Conservation (phyloP, 2,329 filamentous ascomycete species). For the Colletotrichum zoysiae region DNA sequence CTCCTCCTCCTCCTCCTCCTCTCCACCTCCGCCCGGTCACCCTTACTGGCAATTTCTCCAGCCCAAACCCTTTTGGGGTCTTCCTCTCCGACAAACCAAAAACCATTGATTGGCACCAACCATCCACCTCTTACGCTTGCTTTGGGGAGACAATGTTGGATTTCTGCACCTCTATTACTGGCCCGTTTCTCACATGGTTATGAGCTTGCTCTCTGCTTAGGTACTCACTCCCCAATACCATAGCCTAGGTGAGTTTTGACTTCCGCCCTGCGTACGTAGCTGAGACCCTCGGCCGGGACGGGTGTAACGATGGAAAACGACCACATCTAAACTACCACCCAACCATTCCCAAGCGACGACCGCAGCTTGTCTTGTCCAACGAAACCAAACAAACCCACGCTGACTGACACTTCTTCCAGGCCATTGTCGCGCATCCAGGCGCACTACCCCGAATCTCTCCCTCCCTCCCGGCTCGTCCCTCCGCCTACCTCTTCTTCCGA, state of each 20-base stretch:
- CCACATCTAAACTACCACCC: neutral
- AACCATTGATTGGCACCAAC: neutral
- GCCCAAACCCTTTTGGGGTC: constrained; percentile 4
- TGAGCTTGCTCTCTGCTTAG: constrained; percentile 27
- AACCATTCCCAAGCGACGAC: neutral
- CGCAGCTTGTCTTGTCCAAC: neutral
- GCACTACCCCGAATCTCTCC: constrained; percentile 21
- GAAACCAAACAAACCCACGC: neutral
- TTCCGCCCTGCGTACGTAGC: constrained; percentile 9
- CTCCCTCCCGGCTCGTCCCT: neutral
- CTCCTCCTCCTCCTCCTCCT: too few species aligned
- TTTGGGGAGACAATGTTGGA: constrained; percentile 35
- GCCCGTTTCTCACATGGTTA: constrained; percentile 28
- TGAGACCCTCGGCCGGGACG: constrained; percentile 8
- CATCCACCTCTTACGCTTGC: neutral
- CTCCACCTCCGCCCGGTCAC: neutral
- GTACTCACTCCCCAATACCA: neutral
- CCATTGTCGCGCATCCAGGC: constrained; percentile 8
- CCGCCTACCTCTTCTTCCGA: constrained; percentile 15
- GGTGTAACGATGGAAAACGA: neutral
- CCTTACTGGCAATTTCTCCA: neutral
- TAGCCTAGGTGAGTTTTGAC: neutral
- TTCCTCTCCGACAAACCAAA: neutral
- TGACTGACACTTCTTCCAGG: constrained; percentile 16
- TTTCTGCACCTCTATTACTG: constrained; percentile 9